phyloP scores from a whole-genome alignment of 2,329 filamentous ascomycete species.

The Colletotrichum simmondsii region DNA sequence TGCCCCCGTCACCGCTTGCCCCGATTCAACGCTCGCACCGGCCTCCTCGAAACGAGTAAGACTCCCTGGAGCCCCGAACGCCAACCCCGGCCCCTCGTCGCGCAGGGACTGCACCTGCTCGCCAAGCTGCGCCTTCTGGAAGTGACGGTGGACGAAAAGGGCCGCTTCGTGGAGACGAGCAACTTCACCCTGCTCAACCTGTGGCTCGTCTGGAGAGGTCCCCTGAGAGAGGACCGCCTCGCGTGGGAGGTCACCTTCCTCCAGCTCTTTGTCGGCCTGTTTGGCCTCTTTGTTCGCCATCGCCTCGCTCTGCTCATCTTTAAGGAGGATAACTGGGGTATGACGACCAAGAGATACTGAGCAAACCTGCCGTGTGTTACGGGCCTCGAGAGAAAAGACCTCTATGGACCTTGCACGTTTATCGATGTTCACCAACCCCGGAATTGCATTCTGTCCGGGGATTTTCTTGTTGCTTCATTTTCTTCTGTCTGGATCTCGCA shows the following conservation, averaged over 20 bases:
- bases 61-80: slow-evolving; percentile 77
- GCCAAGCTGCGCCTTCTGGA: slow-evolving; percentile 71
- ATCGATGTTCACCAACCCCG: not conserved
- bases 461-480: not conserved
- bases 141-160: slow-evolving; percentile 74
- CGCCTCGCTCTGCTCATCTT: slow-evolving; percentile 89
- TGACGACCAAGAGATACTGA: slow-evolving; percentile 33
- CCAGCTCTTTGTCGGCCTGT: slow-evolving; percentile 80
- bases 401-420: not conserved
- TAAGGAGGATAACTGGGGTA: slow-evolving; percentile 82
- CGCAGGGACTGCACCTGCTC: slow-evolving; percentile 73
- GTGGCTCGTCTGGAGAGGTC: slow-evolving; percentile 95
- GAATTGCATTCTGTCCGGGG: not conserved
- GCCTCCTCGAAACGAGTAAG: slow-evolving; percentile 86
- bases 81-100: slow-evolving; percentile 75
- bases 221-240: slow-evolving; percentile 86
- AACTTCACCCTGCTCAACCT: slow-evolving; percentile 96
- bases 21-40: slow-evolving; percentile 85
- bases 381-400: not conserved
- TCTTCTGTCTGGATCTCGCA: not conserved
- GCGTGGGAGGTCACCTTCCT: slow-evolving; percentile 83
- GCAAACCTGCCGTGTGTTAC: not conserved
- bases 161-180: slow-evolving; percentile 80
- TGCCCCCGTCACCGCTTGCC: slow-evolving; percentile 94
- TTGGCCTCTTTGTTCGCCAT: slow-evolving; percentile 88